phyloP scores from a whole-genome alignment of 495 filamentous ascomycete species.

The Extremus antarcticus region DNA sequence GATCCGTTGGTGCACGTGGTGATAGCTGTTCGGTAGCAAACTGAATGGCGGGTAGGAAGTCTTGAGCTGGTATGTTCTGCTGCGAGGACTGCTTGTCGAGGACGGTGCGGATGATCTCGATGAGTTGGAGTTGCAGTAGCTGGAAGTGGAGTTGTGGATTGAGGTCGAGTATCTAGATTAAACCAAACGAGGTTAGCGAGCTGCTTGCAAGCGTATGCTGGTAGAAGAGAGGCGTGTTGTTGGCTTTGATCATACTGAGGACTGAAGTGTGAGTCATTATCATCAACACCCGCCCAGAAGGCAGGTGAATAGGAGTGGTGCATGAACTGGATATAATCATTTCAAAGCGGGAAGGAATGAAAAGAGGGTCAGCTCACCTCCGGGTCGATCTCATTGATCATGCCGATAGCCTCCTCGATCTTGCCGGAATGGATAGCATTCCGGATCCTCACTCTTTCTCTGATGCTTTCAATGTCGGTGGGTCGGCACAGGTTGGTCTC shows the following conservation, averaged over 20 bases:
- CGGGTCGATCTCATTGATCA: conserved; percentile 80
- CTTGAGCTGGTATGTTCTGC: conserved; percentile 28
- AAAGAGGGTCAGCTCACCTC: conserved; percentile 52
- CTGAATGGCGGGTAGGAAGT: conserved; percentile 69
- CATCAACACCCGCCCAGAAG: conserved; percentile 61
- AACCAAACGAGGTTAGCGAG: background rate
- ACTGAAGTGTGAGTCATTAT: conserved; percentile 82
- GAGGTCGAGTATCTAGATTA: conserved; percentile 69
- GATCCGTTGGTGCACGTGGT: conserved; percentile 72
- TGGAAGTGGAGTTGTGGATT: conserved; percentile 81
- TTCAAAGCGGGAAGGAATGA: conserved; percentile 34
- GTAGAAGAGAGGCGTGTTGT: background rate
- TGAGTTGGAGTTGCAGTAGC: conserved; percentile 78
- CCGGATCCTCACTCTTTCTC: conserved; percentile 65
- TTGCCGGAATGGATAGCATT: conserved; percentile 71
- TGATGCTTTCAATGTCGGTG: conserved; percentile 59
- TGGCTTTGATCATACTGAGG: conserved; percentile 82
- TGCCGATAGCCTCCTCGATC: conserved; percentile 73
- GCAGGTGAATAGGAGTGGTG: conserved; percentile 92
- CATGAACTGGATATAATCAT: conserved; percentile 99
- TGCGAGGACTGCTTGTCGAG: conserved; percentile 28
- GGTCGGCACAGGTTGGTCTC: conserved; percentile 79
- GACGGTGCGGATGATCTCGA: conserved; percentile 76
- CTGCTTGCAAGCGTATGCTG: background rate
- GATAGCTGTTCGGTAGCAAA: conserved; percentile 83